A percentile compares a stretch with the other conserved stretches of the same genome.
These are phyloP conservation scores for Cicer bijugum DNA, from an alignment of 306 rosid species.

Conservation along the genomic window DNA sequence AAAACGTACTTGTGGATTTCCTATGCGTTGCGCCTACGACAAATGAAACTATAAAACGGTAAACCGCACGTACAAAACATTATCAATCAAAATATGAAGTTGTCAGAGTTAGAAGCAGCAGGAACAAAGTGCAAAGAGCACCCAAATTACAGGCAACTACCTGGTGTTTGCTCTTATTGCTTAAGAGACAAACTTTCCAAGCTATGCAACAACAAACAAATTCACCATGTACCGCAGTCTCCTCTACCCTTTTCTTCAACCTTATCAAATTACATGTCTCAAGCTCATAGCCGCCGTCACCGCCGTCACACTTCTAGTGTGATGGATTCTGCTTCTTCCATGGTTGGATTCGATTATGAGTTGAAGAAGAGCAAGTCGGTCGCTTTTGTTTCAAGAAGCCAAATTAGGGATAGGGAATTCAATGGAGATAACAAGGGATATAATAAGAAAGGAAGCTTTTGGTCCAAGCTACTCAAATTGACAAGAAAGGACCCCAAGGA, in stretches of 20 bases:
- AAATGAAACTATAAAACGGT: constrained; percentile 40
- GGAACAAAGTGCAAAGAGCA: constrained; percentile 56
- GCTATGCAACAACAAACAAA: constrained; percentile 45
- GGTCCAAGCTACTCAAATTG: constrained; percentile 65
- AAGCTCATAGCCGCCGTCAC: constrained; percentile 44
- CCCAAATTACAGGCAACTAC: constrained; percentile 48
- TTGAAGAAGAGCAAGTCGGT: constrained; percentile 70
- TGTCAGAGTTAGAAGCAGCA: constrained; percentile 48
- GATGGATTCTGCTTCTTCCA: constrained; percentile 50
- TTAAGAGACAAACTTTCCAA: constrained; percentile 61
- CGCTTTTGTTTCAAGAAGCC: constrained; percentile 49
- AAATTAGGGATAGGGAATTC: constrained; percentile 19
- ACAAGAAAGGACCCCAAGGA: constrained; percentile 57
- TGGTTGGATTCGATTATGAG: constrained; percentile 35
- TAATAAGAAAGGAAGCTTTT: constrained; percentile 58
- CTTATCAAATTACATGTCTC: constrained; percentile 41
- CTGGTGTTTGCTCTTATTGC: constrained; percentile 68
- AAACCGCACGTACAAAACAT: not conserved
- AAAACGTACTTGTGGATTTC: constrained; percentile 8
- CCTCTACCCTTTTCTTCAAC: not conserved
- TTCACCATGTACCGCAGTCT: constrained; percentile 13
- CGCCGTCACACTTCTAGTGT: constrained; percentile 53
- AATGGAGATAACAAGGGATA: constrained; percentile 19
- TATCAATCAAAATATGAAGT: constrained; percentile 49
- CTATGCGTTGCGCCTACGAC: constrained; percentile 14